These are phyloP conservation scores for Lojkania enalia DNA, from an alignment of 2,329 filamentous ascomycete genomes.

Conservation along the genomic window DNA sequence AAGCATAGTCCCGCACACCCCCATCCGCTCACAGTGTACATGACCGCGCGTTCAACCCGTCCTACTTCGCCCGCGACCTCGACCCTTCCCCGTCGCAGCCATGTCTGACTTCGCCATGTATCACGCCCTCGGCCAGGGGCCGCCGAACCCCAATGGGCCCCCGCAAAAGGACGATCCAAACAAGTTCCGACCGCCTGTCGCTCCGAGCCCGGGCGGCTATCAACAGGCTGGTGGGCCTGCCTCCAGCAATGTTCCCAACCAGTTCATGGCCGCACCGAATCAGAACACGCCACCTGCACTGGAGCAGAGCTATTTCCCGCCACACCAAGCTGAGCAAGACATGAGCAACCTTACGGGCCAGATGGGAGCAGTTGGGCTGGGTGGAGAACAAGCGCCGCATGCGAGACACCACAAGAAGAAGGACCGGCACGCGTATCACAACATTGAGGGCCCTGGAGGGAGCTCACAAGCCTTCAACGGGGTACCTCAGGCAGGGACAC, in stretches of 20 bases:
- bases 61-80: conserved; percentile 15
- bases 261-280: conserved; percentile 35
- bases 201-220: conserved; percentile 49
- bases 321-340: conserved; percentile 41
- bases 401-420: conserved; percentile 76
- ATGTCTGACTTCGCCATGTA: conserved; percentile 46
- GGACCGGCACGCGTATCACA: conserved; percentile 90
- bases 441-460: conserved; percentile 71
- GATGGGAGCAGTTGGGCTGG: conserved; percentile 76
- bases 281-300: conserved; percentile 33
- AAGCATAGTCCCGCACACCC: conserved; percentile 15
- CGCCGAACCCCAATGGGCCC: conserved; percentile 30
- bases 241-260: conserved; percentile 32
- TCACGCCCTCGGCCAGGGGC: conserved; percentile 38
- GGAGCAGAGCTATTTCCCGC: conserved; percentile 49
- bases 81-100: conserved; percentile 26
- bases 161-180: conserved; percentile 34
- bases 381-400: conserved; percentile 52
- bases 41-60: conserved; percentile 19
- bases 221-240: conserved; percentile 46
- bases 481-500: conserved; percentile 61
- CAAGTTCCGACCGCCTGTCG: conserved; percentile 47
- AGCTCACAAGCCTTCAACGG: conserved; percentile 72
- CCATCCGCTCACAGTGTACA: conserved; percentile 16
- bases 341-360: conserved; percentile 64